Evolutionary conservation across 2,329 filamentous ascomycete species (phyloP).

Genomic region (Fusarium metavorans): DNA sequence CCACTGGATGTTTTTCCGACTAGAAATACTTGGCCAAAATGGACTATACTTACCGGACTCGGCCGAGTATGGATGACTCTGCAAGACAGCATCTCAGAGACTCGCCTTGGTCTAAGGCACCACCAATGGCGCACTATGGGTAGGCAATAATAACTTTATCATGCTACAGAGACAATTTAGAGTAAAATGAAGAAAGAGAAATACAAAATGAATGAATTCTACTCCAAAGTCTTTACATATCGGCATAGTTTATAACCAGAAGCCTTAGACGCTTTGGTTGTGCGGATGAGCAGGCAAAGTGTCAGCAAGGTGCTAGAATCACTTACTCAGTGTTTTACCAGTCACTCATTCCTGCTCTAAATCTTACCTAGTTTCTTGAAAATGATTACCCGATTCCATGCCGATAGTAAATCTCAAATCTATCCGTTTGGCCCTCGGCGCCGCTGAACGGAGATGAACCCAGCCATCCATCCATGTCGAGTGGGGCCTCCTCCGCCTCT

Average conservation of each 20-base stretch:
- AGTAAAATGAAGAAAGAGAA: too few relatives aligned
- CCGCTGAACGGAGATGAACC: background rate
- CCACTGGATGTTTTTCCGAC: background rate
- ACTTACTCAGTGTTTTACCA: background rate
- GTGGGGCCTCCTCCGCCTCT: constrained; percentile 11
- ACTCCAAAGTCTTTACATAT: too few relatives aligned
- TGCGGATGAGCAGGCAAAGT: too few relatives aligned
- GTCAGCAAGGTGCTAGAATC: too few relatives aligned
- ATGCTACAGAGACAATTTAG: too few relatives aligned
- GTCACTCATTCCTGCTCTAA: background rate
- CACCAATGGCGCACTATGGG: background rate
- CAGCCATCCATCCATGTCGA: background rate
- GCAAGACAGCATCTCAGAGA: background rate
- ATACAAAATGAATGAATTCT: too few relatives aligned
- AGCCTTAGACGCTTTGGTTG: too few relatives aligned
- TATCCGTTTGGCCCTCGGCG: background rate
- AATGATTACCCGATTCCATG: background rate
- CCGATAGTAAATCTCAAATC: background rate
- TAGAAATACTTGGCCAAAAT: background rate
- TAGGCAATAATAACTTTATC: too few relatives aligned
- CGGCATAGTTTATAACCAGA: too few relatives aligned
- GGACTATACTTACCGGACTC: background rate
- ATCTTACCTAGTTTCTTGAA: background rate
- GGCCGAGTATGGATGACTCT: background rate
- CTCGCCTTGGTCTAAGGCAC: background rate